Conservation (phyloP, 164 flowering plant species). For the grape (Vitis vinifera) region ASM3070453v1 NC_081809.1:4274001-4274500, state of each 20-base stretch:
- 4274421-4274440: constrained; percentile 27
- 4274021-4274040: constrained; percentile 19
- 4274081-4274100: constrained; percentile 3
- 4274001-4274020: neutral
- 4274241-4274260: no score
- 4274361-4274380: constrained; percentile 20
- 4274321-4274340: constrained; percentile 8
- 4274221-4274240: no score
- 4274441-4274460: constrained; percentile 19
- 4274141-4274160: no score
- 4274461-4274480: constrained; percentile 30
- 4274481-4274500: constrained; percentile 13
- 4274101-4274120: no score
- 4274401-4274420: constrained; percentile 33
- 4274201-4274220: no score
- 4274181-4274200: no score
- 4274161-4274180: no score
- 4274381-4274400: constrained; percentile 43
- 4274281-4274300: constrained; percentile 17
- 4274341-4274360: neutral
- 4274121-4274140: no score
- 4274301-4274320: neutral
- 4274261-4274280: neutral
- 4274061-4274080: constrained; percentile 32
- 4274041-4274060: constrained; percentile 3